Evolutionary conservation across 2,329 filamentous ascomycete species (phyloP).

Genomic region (Fusarium sp.): DNA sequence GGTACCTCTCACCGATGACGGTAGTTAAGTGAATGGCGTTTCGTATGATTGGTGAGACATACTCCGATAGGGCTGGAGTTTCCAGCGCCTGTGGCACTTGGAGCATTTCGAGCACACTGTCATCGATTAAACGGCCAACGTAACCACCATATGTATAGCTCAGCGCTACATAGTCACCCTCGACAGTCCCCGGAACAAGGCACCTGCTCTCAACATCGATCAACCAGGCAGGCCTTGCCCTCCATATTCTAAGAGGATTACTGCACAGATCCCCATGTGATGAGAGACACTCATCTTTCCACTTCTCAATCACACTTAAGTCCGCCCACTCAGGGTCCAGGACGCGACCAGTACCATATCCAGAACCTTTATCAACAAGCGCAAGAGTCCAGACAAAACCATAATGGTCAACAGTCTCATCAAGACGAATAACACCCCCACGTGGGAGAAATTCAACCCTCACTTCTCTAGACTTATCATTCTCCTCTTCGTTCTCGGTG

Average conservation of each 20-base stretch:
- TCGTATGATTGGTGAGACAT: background rate
- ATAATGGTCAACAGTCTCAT: background rate
- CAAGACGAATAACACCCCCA: background rate
- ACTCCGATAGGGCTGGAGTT: accelerated
- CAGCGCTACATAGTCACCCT: background rate
- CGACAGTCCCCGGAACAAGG: background rate
- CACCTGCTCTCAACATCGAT: background rate
- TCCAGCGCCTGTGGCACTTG: background rate
- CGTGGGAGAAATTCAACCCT: accelerated
- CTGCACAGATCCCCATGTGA: background rate
- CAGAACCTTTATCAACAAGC: background rate
- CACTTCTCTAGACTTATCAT: background rate
- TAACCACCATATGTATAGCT: constrained; percentile 8
- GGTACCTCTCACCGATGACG: background rate
- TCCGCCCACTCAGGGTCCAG: background rate
- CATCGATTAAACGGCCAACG: background rate
- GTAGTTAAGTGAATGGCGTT: constrained; percentile 7
- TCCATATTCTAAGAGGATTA: constrained; percentile 17
- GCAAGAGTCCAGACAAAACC: background rate
- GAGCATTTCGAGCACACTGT: accelerated
- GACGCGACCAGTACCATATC: background rate
- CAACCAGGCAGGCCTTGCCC: constrained; percentile 3
- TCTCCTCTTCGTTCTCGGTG: background rate
- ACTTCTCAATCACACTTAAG: background rate
- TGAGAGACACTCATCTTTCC: background rate